These are phyloP conservation scores for Ogataea dorogensis DNA, from an alignment of 805 yeast genomes.

Conservation along the genomic window DNA sequence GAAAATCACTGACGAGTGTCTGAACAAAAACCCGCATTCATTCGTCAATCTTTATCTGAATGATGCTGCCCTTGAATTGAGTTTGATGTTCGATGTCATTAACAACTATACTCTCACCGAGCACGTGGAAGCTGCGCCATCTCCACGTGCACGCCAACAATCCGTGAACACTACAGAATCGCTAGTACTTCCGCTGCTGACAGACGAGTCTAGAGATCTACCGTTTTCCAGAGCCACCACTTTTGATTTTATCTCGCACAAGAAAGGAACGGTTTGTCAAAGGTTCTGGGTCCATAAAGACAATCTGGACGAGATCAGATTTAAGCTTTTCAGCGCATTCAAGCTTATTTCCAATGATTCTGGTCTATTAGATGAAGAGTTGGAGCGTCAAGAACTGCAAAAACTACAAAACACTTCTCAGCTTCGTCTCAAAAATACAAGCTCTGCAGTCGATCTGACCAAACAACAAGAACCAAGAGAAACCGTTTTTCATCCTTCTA, in stretches of 20 bases:
- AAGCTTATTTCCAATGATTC: conserved; percentile 36
- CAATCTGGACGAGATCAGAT: conserved; percentile 52
- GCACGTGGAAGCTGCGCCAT: neutral
- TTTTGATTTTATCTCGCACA: conserved; percentile 37
- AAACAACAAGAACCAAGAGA: conserved; percentile 4
- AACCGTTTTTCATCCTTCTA: conserved; percentile 30
- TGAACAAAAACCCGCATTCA: conserved; percentile 44
- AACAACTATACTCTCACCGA: conserved; percentile 21
- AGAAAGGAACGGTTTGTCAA: conserved; percentile 37
- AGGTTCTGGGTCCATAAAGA: conserved; percentile 60
- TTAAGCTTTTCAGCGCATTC: conserved; percentile 45
- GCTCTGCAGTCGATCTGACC: conserved; percentile 13
- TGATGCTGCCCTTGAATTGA: conserved; percentile 58
- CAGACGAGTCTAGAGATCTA: conserved; percentile 12
- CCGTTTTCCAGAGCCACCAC: conserved; percentile 28
- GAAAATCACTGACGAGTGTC: conserved; percentile 30
- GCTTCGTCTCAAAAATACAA: conserved; percentile 15
- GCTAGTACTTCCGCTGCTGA: conserved; percentile 15
- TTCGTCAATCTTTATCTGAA: conserved; percentile 62
- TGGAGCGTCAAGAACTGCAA: conserved; percentile 8
- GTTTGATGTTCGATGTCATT: conserved; percentile 51
- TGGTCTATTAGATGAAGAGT: conserved; percentile 25
- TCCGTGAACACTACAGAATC: conserved; percentile 26
- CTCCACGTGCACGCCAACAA: conserved; percentile 7
- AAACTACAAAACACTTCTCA: conserved; percentile 3